Base-by-base conservation (phyloP, 2,329 filamentous ascomycete species). In the Penicillium polonicum region DNA sequence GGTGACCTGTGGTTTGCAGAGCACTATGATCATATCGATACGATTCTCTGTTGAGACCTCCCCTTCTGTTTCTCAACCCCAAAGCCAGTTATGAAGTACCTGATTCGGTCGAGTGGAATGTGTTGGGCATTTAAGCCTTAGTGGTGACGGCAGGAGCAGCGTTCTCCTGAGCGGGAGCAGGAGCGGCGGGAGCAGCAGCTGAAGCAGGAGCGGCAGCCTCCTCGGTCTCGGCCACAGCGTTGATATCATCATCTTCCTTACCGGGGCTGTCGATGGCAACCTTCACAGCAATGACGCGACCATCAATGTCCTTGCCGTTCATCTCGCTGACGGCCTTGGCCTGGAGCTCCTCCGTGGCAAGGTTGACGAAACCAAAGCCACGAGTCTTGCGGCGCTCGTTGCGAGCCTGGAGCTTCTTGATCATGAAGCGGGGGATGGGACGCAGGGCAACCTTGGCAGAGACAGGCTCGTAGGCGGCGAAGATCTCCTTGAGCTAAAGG, bases 241-340 rank as follows among this genome's bases (percentile, higher is more conserved):
- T 80, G 57, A 80, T 77, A 68, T 83, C 88, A 72, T 89, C 86
- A 75, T 97, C 93, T 80, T 97, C 93, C 89, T 97, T 99, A 81
- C 95, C 93, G 65, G 94, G 94, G 84, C 92, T 97, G 83, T 99
- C 94, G 74, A 99, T 97, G 74, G 94, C 94, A 75, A 99, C 92
- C 90, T 99, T 99, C 85, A 99, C 94, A 65, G 94, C 94, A 70
- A 99, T 99, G 83, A 97, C 93, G 73, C 94, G 93, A 65, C 93
- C 94, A 79, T 97, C 94, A 68, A 99, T 94, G 77, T 96, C 91
- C 87, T 96, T 97, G 81, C 92, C 94, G 80, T 99, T 97, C 94
- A 99, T 99, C 84, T 99, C 94, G 52, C 81, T 75, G 66, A 97
- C 95, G 66, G 94, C 94, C 89, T 97, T 96, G 82, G 95, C 88